Evolutionary conservation across 805 yeast genomes (phyloP), one percentile per base, ranked within the genome.

Genomic region (Metschnikowia arizonensis): DNA sequence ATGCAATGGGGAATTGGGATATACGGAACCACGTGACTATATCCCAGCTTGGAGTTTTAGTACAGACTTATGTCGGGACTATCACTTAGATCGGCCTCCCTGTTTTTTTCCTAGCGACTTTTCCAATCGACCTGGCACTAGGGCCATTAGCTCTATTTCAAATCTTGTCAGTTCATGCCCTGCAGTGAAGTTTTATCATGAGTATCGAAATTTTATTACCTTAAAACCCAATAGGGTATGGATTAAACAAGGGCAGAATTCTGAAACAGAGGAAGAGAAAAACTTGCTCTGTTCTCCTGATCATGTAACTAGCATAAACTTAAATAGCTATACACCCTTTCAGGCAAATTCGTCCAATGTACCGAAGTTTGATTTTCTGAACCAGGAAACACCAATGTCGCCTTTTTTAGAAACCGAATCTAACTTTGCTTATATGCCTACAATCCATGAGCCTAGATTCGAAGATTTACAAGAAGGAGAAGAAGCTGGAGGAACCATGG

Each of bases 61-160:
- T 30, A 37, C 50, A 3, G 40, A 30, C 9, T 37, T 50, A n/a
- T 50, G 54, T 26, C 40, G 52, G 3, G 33, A 48, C 3, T 26
- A 35, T 25, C 53, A 50, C 33, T 44, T 48, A 9, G 47, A 49
- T 4, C 18, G 5, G 9, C 44, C 52, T 11, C 53, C 53, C 8
- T 50, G 53, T 25, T 46, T 50, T 21, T 43, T 50, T 33, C 53
- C 53, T 1, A 41, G 50, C 21, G 53, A 50, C 31, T 50, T 50
- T 23, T 50, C 45, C 5, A 11, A 29, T 12, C 26, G 32, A 1
- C 42, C 45, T 21, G 52, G 52, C 11, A 30, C 43, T 4, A 18
- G 49, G 15, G 36, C 12, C 30, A 15, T 34, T 5, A 31, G 33
- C 17, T 28, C 49, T 8, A 40, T 40, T 18, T 15, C 42, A 4